Base-by-base conservation (phyloP, 1,284 basidiomycete species). In the Coriolopsis trogii region DNA sequence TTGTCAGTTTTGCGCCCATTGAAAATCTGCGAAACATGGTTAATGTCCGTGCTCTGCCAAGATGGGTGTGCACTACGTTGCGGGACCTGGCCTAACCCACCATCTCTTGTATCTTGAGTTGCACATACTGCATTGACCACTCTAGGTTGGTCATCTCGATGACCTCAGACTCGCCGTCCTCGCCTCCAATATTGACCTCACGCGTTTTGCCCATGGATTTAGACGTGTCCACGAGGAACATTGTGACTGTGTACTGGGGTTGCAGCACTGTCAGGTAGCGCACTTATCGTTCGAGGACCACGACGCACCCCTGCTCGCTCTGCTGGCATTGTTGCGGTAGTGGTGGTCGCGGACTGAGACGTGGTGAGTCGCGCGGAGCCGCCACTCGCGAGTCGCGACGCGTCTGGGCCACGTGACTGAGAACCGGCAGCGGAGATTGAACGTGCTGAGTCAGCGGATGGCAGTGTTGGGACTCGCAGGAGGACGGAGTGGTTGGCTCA, bases 1-100 rank as follows among this genome's bases (percentile, higher is more conserved):
- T 91, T 85, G 63, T 96, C 94, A 9, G 95, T 96, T 74, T 97
- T 97, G 37, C 94, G 77, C 5, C 87, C 90, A 59, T 89, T 84
- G 66, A 87, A 93, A 54, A 97, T 93, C 93, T 95, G 59, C 16
- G 13, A 29, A 15, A 45, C n/a, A 29, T 20, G 16, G 20, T 21
- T 20, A 25, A 29, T 13, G 41, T 3, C n/a, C n/a, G n/a, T n/a
- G n/a, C n/a, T n/a, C n/a, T n/a, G n/a, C n/a, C n/a, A n/a, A n/a
- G n/a, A n/a, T n/a, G n/a, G n/a, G n/a, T n/a, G n/a, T n/a, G n/a
- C n/a, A n/a, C n/a, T n/a, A n/a, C n/a, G n/a, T n/a, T n/a, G n/a
- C n/a, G n/a, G n/a, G n/a, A n/a, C n/a, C 23, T 24, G 15, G 25
- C 16, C 36, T 3, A 0, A 38, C 66, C 15, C 52, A 89, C 93